These are phyloP conservation scores for Stephanodiscus minutulus DNA, from an alignment of 108 stramenopile genomes.

Conservation along the genomic window DNA sequence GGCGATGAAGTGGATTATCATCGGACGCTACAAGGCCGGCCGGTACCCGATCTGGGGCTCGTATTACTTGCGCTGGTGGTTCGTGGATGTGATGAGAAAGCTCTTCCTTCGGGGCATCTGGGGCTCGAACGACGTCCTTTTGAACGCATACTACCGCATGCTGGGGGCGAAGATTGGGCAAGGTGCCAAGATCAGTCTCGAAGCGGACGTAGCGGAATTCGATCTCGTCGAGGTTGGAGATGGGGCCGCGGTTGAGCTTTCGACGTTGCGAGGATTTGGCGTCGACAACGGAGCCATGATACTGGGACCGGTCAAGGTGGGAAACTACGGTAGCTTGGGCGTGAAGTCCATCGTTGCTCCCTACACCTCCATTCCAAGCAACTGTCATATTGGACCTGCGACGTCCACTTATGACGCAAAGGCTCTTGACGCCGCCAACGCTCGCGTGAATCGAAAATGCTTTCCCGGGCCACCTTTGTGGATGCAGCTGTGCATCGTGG, in stretches of 20 bases:
- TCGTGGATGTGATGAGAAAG: constrained; percentile 34
- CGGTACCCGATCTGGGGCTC: constrained; percentile 55
- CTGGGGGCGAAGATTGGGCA: constrained; percentile 66
- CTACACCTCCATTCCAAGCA: constrained; percentile 43
- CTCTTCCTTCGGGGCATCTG: not conserved
- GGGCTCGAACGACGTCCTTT: not conserved
- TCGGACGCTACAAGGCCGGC: constrained; percentile 59
- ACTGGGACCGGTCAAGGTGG: constrained; percentile 58
- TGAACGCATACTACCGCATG: constrained; percentile 39
- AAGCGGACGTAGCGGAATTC: constrained; percentile 66
- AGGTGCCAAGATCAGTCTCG: constrained; percentile 42
- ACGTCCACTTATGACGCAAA: constrained; percentile 47
- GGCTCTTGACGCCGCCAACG: constrained; percentile 15
- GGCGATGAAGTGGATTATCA: constrained; percentile 57
- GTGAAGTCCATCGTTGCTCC: constrained; percentile 64
- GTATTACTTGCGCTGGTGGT: constrained; percentile 75
- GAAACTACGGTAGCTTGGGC: constrained; percentile 49
- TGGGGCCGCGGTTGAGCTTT: constrained; percentile 53
- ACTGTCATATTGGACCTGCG: constrained; percentile 50
- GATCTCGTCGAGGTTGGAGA: constrained; percentile 63
- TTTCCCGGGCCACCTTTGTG: constrained; percentile 48
- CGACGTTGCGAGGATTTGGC: constrained; percentile 58
- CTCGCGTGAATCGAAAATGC: constrained; percentile 38
- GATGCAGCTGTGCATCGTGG: constrained; percentile 26
- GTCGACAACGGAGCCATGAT: constrained; percentile 68